Evolutionary conservation across 192 early-diverging fungal species (phyloP).

Genomic region (Coemansia sp.): DNA sequence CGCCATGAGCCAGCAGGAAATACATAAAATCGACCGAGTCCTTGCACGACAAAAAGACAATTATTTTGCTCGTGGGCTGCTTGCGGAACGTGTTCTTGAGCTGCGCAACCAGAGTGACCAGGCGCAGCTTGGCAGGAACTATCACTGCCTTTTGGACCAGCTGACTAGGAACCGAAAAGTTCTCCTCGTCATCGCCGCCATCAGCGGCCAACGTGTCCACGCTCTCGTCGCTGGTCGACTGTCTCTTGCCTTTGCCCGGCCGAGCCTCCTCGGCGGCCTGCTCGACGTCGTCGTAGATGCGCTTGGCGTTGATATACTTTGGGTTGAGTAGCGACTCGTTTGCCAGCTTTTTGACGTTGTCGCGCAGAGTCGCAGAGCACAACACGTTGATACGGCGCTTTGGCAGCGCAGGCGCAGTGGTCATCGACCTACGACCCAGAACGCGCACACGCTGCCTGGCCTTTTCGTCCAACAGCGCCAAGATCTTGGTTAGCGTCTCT

Average conservation of each 20-base stretch:
- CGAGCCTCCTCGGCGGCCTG: conserved; percentile 32
- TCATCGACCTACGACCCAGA: conserved; percentile 18
- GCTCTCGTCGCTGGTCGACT: conserved; percentile 33
- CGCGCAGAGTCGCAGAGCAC: conserved; percentile 91
- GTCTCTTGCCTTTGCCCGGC: conserved; percentile 25
- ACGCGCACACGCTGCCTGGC: conserved; percentile 16
- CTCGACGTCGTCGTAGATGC: conserved; percentile 31
- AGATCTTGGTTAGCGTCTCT: conserved; percentile 68
- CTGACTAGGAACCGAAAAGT: conserved; percentile 77
- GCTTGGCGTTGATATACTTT: conserved; percentile 68
- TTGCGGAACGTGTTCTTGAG: conserved; percentile 58
- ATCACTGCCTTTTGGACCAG: conserved; percentile 83
- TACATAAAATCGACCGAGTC: conserved; percentile 96
- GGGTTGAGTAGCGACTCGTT: conserved; percentile 76
- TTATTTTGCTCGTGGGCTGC: conserved; percentile 53
- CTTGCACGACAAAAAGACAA: conserved; percentile 91
- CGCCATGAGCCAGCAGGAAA: conserved; percentile 69
- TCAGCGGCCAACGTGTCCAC: conserved; percentile 29
- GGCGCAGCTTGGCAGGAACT: conserved; percentile 86
- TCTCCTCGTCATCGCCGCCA: conserved; percentile 7
- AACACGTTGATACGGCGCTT: conserved; percentile 68
- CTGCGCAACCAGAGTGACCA: conserved; percentile 78
- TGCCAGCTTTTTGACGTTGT: conserved; percentile 79
- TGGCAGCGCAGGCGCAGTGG: conserved; percentile 55
- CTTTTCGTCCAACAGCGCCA: conserved; percentile 60